Conservation (phyloP, 352 stramenopile genomes). For the Globisporangium nagaii region DNA sequence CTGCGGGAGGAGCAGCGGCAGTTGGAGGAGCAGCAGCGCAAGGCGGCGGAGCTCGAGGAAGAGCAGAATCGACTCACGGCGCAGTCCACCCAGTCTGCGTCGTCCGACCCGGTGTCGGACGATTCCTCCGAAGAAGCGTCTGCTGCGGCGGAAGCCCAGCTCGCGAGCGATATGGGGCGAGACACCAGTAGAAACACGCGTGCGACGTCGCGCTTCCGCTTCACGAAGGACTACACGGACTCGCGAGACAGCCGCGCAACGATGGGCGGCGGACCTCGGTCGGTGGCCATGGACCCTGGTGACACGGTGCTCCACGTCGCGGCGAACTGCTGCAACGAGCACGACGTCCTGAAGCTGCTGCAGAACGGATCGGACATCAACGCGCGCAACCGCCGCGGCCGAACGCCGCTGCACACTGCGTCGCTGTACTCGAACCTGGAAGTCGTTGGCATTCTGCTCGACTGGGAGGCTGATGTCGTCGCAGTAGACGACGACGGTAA, state of each 20-base stretch:
- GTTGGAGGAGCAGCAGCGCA: conserved; percentile 38
- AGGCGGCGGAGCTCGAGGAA: conserved; percentile 37
- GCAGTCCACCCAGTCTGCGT: conserved; percentile 38
- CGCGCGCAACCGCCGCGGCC: conserved; percentile 66
- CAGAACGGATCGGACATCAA: conserved; percentile 87
- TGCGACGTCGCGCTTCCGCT: conserved; percentile 66
- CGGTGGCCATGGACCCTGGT: conserved; percentile 80
- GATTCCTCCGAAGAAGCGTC: conserved; percentile 54
- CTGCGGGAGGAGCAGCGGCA: conserved; percentile 12
- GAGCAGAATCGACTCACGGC: conserved; percentile 58
- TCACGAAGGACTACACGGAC: conserved; percentile 80
- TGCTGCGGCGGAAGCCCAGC: conserved; percentile 13
- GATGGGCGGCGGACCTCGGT: conserved; percentile 49
- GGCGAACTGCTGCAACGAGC: conserved; percentile 82
- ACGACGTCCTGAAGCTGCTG: conserved; percentile 80
- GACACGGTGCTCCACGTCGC: conserved; percentile 85
- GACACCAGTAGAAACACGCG: conserved; percentile 23
- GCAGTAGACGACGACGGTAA: conserved; percentile 81
- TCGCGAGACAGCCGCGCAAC: conserved; percentile 21
- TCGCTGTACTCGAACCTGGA: conserved; percentile 79
- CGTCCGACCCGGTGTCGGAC: conserved; percentile 69
- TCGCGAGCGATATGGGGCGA: conserved; percentile 11
- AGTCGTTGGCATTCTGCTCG: conserved; percentile 71
- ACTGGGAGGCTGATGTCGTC: conserved; percentile 77
- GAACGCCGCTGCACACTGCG: conserved; percentile 78